Base-by-base conservation (phyloP, 1,139 yeast species). In the Suhomyces atakaporum region DNA sequence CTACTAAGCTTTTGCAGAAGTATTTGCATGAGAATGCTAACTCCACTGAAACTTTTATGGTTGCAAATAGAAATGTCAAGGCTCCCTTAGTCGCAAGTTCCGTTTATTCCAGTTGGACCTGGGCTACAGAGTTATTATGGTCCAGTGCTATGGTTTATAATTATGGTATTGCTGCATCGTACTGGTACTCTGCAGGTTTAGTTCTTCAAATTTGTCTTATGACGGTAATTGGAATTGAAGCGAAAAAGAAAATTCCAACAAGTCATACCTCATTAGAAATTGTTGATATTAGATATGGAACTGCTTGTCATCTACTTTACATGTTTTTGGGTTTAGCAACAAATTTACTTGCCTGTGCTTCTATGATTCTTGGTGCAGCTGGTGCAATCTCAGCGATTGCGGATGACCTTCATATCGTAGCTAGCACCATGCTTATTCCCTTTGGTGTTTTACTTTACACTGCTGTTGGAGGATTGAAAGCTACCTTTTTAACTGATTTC, bases 401-500 rank as follows among this genome's bases (percentile, higher is more conserved):
- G 25, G 67, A 63, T 22, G 56, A 62, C 35, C 45, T 64, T 30
- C 61, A 65, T 34, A 54, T 58, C 31, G 66, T 54, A 23, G 66
- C 66, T 7, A 51, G 61, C 30, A 56, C 63, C 7, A 51, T 62
- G 56, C 52, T 65, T 34, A 59, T 64, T 32, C 69, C 69, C n/a
- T 60, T 64, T 44, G 68, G 69, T 4, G 69, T 65, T 12, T 43
- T 63, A 25, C 39, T 60, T 24, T 64, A 64, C 44, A 66, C 73
- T 3, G 51, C 62, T 11, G 60, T 63, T 39, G 73, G 72, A 16
- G 73, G 73, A 2, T 55, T 68, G 39, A 65, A 63, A 41, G 66
- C 73, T 9, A 67, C 73, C 2, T 67, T 66, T 37, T 56, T 63
- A 29, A 63, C 69, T 15, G 69, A 64, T 42, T 63, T 51, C 39